These are phyloP conservation scores for Trichoderma sp. DNA, from an alignment of 2,329 filamentous ascomycete species.

Conservation along the genomic window DNA sequence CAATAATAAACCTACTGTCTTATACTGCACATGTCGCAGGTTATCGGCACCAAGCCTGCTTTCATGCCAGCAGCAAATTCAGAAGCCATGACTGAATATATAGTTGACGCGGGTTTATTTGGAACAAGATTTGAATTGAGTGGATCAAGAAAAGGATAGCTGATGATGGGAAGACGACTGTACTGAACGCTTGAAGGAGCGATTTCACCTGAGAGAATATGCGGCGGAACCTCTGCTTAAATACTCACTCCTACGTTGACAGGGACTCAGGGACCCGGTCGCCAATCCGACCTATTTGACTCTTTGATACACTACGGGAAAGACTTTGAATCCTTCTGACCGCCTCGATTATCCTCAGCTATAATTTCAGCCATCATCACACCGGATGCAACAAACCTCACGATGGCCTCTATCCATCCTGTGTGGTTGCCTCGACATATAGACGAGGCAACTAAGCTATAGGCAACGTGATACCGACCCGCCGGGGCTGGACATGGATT, in stretches of 20 bases:
- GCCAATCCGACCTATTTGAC: not conserved
- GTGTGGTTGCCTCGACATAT: conserved; percentile 22
- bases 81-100: conserved; percentile 9
- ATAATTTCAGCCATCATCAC: conserved; percentile 4
- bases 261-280: too few species aligned
- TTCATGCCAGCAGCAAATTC: conserved; percentile 23
- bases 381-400: conserved; percentile 21
- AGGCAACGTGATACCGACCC: conserved; percentile 23
- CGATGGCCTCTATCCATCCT: not conserved
- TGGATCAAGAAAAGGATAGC: not conserved
- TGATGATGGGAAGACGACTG: not conserved
- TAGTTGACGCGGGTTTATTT: not conserved
- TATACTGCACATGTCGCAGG: conserved; percentile 27
- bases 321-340: conserved; percentile 8
- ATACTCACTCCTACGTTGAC: not conserved
- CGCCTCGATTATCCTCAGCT: conserved; percentile 9
- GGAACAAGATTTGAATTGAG: not conserved
- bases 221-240: not conserved
- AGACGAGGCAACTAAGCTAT: conserved; percentile 17
- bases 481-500: conserved; percentile 14
- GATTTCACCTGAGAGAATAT: not conserved
- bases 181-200: not conserved
- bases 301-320: not conserved
- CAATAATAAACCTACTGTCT: conserved; percentile 19
- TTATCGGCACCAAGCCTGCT: conserved; percentile 22